Percentiles rank a stretch among this genome's conserved stretches.
Conservation (phyloP, 257 asterid genomes). For the Solanum piurae region DNA sequence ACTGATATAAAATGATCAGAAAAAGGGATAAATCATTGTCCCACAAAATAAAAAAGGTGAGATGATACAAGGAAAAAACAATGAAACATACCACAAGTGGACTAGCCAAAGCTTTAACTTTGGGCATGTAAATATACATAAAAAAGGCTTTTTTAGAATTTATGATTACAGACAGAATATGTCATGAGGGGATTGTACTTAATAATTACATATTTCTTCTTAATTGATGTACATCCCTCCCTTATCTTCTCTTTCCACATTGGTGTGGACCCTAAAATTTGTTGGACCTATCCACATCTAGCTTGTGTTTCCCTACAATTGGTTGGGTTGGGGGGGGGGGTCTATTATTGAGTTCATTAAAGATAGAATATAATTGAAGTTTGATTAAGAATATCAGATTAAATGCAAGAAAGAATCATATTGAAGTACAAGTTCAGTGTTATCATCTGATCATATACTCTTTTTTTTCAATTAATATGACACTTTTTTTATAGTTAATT, state of each 20-base stretch:
- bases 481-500: neutral
- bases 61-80: neutral
- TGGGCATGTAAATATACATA: slow-evolving; percentile 1
- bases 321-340: too few relatives aligned
- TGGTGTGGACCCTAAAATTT: slow-evolving; percentile 18
- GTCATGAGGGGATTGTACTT: neutral
- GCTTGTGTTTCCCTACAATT: neutral
- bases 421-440: neutral
- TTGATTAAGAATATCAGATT: neutral
- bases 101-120: slow-evolving; percentile 17
- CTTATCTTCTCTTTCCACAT: slow-evolving; percentile 9
- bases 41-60: slow-evolving; percentile 1
- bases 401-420: neutral
- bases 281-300: neutral
- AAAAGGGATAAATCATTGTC: slow-evolving; percentile 4
- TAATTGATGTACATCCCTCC: neutral
- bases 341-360: neutral
- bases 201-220: neutral
- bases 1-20: neutral
- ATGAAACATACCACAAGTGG: slow-evolving; percentile 2
- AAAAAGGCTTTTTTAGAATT: slow-evolving; percentile 3
- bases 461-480: neutral
- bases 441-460: neutral
- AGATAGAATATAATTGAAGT: neutral
- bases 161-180: slow-evolving; percentile 15